Base-by-base conservation (phyloP, 208 protist species). In the Wallacemonas sp. region DNA sequence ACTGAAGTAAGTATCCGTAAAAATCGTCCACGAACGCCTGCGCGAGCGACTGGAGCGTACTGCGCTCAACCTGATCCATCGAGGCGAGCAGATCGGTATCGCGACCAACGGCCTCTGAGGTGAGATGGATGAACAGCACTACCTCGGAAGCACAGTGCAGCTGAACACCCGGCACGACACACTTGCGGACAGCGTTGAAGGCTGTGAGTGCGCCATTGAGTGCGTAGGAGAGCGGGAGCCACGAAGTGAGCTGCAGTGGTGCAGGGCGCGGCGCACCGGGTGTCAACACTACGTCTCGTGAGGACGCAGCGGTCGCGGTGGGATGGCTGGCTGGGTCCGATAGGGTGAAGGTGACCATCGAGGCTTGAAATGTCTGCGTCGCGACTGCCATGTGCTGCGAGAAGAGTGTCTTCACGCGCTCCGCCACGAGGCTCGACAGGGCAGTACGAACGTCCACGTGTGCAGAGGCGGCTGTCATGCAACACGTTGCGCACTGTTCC, bases 201-300 rank as follows among this genome's bases (percentile, higher is more conserved):
- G 84, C 79, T 26, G 77, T 65, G 19, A 93, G 72, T 15, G 83
- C 38, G 30, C 89, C 89, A 63, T 95, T 95, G 21, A 95, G 54
- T 6, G 85, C 86, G 66, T 93, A 92, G 13, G 89, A 83, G 26
- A 95, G 76, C 29, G 89, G 89, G 22, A 89, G 73, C 77, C 77
- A 91, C 54, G 87, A 72, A 39, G 79, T 41, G 42, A 95, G 81
- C 48, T 63, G 53, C 39, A 74, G 52, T 19, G 75, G 66, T 24
- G 73, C 71, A 9, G 75, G 15, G 34, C 41, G 36, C 46, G 15
- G 21, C 17, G 30, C 42, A 27, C 8, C 36, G 21, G 46, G 9
- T 29, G 10, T 24, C 59, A 9, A 44, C 26, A 5, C 39, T 19
- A 63, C 63, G 37, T 58, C 26, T 39, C 50, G 5, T 63, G 48